Evolutionary conservation across 139 green algal genomes (phyloP), one percentile per base, ranked within the genome.

Genomic region (Micractinium sp.): DNA sequence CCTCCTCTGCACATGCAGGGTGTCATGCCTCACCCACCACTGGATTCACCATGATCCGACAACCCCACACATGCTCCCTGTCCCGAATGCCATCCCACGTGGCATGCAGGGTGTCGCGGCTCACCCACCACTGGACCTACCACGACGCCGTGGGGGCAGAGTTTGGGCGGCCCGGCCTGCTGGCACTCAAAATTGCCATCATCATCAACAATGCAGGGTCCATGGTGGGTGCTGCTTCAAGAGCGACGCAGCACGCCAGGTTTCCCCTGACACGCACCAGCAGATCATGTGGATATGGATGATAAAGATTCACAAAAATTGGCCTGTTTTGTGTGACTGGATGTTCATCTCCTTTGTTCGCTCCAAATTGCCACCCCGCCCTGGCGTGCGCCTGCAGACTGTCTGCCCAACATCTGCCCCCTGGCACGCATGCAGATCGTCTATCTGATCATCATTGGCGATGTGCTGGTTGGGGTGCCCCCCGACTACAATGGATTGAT

Each of bases 371-470:
- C n/a, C n/a, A n/a, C n/a, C n/a, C n/a, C n/a, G n/a, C n/a, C n/a
- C n/a, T n/a, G n/a, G n/a, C n/a, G n/a, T n/a, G n/a, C n/a, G n/a
- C n/a, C n/a, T n/a, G n/a, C n/a, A n/a, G n/a, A n/a, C n/a, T n/a
- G n/a, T n/a, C n/a, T n/a, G n/a, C n/a, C n/a, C n/a, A n/a, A n/a
- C n/a, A n/a, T n/a, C n/a, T n/a, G n/a, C n/a, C n/a, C n/a, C n/a
- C n/a, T n/a, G n/a, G n/a, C n/a, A n/a, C n/a, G n/a, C n/a, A n/a
- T n/a, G 4, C 85, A 88, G 85, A 91, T 92, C 39, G 85, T 92
- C 19, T 92, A 92, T 67, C 78, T 92, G 14, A 91, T 92, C 56
- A 92, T 92, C 56, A 92, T 92, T 22, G 90, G 63, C 19, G 90
- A 92, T 38, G 82, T 92, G 69, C 71, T 92, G 69, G 71, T 74